Base-by-base conservation (phyloP, 345 rosid species). In the Murraya paniculata region DNA sequence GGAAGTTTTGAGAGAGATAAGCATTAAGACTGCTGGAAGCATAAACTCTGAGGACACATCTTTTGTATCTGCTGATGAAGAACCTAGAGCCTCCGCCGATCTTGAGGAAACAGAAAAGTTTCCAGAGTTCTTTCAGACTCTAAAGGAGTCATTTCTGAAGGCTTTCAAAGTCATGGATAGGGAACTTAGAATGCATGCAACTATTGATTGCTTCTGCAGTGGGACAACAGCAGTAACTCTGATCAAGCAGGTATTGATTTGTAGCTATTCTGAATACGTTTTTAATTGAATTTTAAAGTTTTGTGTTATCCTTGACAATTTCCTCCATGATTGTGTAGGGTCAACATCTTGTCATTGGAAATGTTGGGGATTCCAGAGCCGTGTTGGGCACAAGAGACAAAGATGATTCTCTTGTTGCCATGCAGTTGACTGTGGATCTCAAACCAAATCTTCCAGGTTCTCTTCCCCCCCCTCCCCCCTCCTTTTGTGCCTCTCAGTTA, bases 171-270 rank as follows among this genome's bases (percentile, higher is more conserved):
- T 87, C 80, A 97, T 93, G 99, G 99, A 97, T 79, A 83, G 94
- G 84, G 99, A 97, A 81, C 92, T 97, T 33, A 90, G 90, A 76
- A 72, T 88, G 88, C 94, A 94, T 77, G 71, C 86, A 50, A 85
- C 78, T 83, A 90, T 91, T 73, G 97, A 97, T 79, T 91, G 98
- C 84, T 94, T 84, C 87, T 97, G 99, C 82, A 97, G 99, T 79
- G 99, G 99, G 68, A 94, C 99, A 56, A 97, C 99, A 2, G 99
- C 99, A 18, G 99, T 97, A 56, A 91, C 99, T 62, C 73, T 97
- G 84, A 80, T 97, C 84, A 97, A 93, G 85, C 99, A 90, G 95
- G 99, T 96, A 78, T 64, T 24, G 72, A 73, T 76, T 76, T 56
- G 22, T 39, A 59, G 57, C 55, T 41, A 31, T 64, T 74, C 60